phyloP scores from a whole-genome alignment of 345 rosid species.

The Lumnitzera racemosa region DNA sequence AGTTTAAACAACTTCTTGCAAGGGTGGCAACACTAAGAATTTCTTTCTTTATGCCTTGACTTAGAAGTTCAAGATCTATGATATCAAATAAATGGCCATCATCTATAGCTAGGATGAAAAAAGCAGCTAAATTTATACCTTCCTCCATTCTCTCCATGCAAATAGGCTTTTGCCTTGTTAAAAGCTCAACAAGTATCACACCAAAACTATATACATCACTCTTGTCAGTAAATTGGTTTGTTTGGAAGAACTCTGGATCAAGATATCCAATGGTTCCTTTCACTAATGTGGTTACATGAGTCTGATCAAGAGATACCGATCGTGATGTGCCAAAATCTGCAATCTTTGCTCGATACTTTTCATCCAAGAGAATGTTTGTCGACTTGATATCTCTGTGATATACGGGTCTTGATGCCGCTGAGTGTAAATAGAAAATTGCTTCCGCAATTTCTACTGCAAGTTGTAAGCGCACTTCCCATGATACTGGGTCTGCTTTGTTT shows the following conservation, averaged over 20 bases:
- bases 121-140: neutral
- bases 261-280: constrained; percentile 1
- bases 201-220: constrained; percentile 4
- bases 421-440: constrained; percentile 1
- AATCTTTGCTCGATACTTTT: neutral
- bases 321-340: constrained; percentile 3
- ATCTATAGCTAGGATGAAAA: neutral
- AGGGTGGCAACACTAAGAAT: neutral
- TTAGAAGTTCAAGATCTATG: neutral
- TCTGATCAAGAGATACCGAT: neutral
- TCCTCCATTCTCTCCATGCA: neutral
- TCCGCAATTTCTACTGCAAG: neutral
- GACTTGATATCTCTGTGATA: constrained; percentile 3
- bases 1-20: neutral
- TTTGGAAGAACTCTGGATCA: neutral
- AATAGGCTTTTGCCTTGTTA: neutral
- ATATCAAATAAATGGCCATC: neutral
- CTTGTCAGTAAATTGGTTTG: neutral
- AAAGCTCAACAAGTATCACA: neutral
- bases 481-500: neutral
- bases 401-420: neutral
- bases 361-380: neutral
- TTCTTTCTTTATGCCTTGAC: neutral
- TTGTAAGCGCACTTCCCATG: neutral
- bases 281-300: neutral